Evolutionary conservation across 2,329 filamentous ascomycete genomes (phyloP).

Genomic region (Pseudogymnoascus sp.): DNA sequence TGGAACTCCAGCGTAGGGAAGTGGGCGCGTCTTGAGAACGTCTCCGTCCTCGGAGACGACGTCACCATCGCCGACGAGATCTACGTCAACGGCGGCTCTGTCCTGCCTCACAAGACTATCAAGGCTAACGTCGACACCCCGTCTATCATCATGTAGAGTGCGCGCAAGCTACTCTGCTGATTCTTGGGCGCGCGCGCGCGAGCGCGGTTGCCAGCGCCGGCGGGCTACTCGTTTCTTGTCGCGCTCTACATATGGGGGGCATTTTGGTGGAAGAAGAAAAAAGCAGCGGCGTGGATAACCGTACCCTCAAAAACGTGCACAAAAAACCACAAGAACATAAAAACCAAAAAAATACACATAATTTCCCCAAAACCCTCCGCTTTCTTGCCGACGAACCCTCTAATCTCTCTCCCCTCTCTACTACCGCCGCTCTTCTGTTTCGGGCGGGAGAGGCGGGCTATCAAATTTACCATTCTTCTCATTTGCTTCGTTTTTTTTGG

Average conservation of each 20-base stretch:
- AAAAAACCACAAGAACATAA: neutral
- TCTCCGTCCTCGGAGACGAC: slow-evolving; percentile 95
- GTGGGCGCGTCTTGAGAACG: slow-evolving; percentile 95
- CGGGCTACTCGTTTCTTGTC: neutral
- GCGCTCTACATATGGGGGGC: neutral
- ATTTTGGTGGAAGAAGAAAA: neutral
- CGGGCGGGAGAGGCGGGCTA: neutral
- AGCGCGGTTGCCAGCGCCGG: neutral
- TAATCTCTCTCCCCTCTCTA: neutral
- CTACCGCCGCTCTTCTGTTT: neutral
- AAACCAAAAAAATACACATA: neutral
- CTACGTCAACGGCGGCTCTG: slow-evolving; percentile 93
- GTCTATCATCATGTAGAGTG: slow-evolving; percentile 56
- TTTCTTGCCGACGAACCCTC: neutral
- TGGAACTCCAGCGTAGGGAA: slow-evolving; percentile 96
- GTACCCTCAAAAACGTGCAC: neutral
- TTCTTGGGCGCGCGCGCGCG: neutral
- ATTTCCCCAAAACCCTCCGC: neutral
- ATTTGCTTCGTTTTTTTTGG: neutral
- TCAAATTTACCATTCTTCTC: neutral
- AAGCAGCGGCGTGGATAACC: neutral
- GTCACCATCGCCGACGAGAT: slow-evolving; percentile 97
- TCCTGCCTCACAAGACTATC: slow-evolving; percentile 97
- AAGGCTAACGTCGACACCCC: slow-evolving; percentile 89
- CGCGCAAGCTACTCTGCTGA: neutral